Percentiles rank a stretch among this genome's conserved stretches.
Evolutionary conservation across 257 asterid species (phyloP).

Genomic region (Lycium ferocissimum): DNA sequence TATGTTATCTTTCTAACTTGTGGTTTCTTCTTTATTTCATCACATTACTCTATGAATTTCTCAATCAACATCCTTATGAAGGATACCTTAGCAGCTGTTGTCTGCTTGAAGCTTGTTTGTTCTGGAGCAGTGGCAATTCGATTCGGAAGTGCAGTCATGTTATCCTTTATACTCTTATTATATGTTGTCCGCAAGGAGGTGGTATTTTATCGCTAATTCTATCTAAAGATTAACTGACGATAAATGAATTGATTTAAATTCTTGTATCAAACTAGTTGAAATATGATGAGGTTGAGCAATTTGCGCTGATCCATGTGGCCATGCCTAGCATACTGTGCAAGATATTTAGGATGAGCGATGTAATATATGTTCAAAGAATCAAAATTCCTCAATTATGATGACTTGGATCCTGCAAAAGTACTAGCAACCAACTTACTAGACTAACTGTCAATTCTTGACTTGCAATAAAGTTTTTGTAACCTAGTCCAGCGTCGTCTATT

Average conservation of each 20-base stretch:
- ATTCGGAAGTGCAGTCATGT: not conserved
- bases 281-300: not conserved
- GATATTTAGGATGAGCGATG: not conserved
- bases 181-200: conserved; percentile 1
- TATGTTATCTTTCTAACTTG: conserved; percentile 17
- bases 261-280: not conserved
- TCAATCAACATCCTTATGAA: conserved; percentile 22
- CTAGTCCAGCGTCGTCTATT: not conserved
- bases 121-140: conserved; percentile 4
- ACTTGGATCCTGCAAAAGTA: conserved; percentile 8
- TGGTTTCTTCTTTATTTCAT: conserved; percentile 27
- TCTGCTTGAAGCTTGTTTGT: conserved; percentile 23
- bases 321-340: conserved; percentile 3
- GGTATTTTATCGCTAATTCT: not conserved
- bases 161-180: conserved; percentile 16
- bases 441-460: conserved; percentile 11
- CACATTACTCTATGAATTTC: conserved; percentile 18
- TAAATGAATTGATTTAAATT: not conserved
- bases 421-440: conserved; percentile 16
- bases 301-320: not conserved
- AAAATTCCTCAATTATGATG: not conserved
- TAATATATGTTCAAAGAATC: conserved; percentile 17
- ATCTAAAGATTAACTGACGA: conserved; percentile 16
- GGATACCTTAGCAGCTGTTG: conserved; percentile 6
- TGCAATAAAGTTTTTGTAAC: conserved; percentile 9